phyloP scores from a whole-genome alignment of 1,284 basidiomycete genomes.

The Sanguinoderma infundibulare region DNA sequence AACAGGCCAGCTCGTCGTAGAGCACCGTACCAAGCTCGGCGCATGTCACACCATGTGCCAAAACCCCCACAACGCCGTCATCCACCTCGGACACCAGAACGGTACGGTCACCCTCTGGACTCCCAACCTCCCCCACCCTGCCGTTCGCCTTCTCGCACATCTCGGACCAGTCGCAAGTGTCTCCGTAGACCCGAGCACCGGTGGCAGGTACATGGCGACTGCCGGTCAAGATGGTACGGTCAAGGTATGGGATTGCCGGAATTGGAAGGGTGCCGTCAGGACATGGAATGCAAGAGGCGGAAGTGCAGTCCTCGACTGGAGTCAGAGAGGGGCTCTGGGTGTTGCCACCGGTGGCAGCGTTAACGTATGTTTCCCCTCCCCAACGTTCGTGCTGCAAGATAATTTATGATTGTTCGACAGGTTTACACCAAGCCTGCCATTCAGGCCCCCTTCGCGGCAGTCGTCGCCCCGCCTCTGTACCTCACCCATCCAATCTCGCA shows the following conservation, averaged over 20 bases:
- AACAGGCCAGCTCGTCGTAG: conserved; percentile 86
- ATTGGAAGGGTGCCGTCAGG: conserved; percentile 88
- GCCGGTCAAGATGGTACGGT: conserved; percentile 88
- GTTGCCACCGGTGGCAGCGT: conserved; percentile 84
- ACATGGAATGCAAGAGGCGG: conserved; percentile 79
- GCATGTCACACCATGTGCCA: conserved; percentile 89
- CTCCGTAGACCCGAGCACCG: conserved; percentile 81
- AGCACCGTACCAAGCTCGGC: conserved; percentile 92
- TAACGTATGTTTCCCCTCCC: conserved; percentile 57
- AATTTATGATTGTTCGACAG: conserved; percentile 38
- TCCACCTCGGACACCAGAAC: conserved; percentile 93
- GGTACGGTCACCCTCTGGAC: conserved; percentile 96
- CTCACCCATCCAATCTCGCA: conserved; percentile 82
- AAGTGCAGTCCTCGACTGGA: conserved; percentile 73
- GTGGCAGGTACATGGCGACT: conserved; percentile 91
- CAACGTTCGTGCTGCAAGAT: neutral
- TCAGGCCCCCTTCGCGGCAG: conserved; percentile 53
- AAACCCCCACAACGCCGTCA: conserved; percentile 91
- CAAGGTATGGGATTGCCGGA: conserved; percentile 96
- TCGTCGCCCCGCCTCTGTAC: conserved; percentile 77
- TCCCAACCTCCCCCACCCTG: conserved; percentile 90
- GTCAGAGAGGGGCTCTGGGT: conserved; percentile 82
- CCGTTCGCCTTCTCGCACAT: conserved; percentile 92
- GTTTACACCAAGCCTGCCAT: conserved; percentile 74
- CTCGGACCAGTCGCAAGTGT: conserved; percentile 86